Base-by-base conservation (phyloP, 768 basidiomycete species). In the Paxillus involutus region DNA sequence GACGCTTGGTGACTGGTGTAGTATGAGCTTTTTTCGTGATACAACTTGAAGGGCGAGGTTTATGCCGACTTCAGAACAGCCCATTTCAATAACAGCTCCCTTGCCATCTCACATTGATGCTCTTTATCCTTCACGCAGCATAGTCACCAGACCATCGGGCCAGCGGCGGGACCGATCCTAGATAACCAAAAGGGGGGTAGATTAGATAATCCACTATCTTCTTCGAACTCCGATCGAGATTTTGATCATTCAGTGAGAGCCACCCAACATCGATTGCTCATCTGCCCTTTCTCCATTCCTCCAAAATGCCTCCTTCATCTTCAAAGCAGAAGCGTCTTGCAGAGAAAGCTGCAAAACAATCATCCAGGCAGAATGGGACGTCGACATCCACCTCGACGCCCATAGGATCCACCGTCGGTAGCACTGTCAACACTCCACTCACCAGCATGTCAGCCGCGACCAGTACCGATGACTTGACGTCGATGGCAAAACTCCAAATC, bases 261-360 rank as follows among this genome's bases (percentile, higher is more conserved):
- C 5, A 33, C 16, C 24, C 12, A 12, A 57, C 57, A 71, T 72
- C 66, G 70, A 70, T 70, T 56, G 48, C 29, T 52, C 55, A 53
- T 59, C 55, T 55, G n/a, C 41, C 40, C 56, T 53, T 58, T 42
- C 35, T 29, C 48, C 46, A 11, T 33, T 37, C 45, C 19, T 55
- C 63, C 44, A 57, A 73, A 56, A 89, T 88, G 88, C 64, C 90
- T 0, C 89, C 89, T 44, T 91, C 90, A 49, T 80, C 87, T 24
- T 89, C 90, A 44, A 92, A 92, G 69, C 91, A 94, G 73, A 98
- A 98, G 72, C 85, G 96, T 45, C 83, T 97, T 53, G 94, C 92
- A 57, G 95, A 96, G 73, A 97, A 97, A 73, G 94, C 87, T 17
- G 90, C 89, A 55, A 91, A 90, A 70, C 83, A 87, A 70, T 79